phyloP scores from a whole-genome alignment of 2,329 filamentous ascomycete genomes.

The Neoascochyta sp. region DNA sequence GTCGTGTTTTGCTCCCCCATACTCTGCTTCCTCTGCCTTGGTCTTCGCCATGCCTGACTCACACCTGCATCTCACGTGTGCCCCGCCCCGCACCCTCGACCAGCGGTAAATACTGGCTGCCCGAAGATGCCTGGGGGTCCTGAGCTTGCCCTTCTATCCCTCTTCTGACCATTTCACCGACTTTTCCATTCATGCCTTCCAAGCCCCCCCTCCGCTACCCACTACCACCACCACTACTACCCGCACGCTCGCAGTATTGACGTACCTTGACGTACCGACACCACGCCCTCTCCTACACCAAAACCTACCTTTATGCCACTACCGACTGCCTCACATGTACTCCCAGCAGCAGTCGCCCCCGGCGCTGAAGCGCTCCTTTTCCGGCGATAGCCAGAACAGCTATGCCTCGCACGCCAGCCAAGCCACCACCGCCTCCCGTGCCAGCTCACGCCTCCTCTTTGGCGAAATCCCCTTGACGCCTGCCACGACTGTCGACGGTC shows the following conservation, averaged over 20 bases:
- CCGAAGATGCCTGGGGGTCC: conserved; percentile 31
- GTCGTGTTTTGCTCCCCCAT: conserved; percentile 41
- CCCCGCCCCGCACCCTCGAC: conserved; percentile 15
- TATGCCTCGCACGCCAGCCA: conserved; percentile 23
- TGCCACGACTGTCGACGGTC: conserved; percentile 33
- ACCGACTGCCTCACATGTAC: conserved; percentile 28
- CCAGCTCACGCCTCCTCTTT: conserved; percentile 45
- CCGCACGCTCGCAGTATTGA: too few species aligned
- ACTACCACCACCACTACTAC: too few species aligned
- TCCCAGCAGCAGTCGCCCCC: conserved; percentile 32
- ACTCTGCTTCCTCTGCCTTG: conserved; percentile 17
- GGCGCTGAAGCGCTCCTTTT: conserved; percentile 39
- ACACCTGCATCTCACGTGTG: conserved; percentile 42
- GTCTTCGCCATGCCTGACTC: conserved; percentile 37
- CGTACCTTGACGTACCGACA: too few species aligned
- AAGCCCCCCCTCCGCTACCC: too few species aligned
- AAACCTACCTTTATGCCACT: conserved; percentile 17
- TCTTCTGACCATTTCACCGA: conserved; percentile 16
- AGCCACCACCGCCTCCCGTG: conserved; percentile 35
- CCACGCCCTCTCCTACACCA: too few species aligned
- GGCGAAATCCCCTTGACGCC: conserved; percentile 49
- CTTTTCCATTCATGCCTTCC: too few species aligned
- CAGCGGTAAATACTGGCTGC: conserved; percentile 31
- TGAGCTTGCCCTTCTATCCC: conserved; percentile 26
- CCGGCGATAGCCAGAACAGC: conserved; percentile 37